Evolutionary conservation across 2,329 filamentous ascomycete species (phyloP).

Genomic region (Fusarium pilosicola): DNA sequence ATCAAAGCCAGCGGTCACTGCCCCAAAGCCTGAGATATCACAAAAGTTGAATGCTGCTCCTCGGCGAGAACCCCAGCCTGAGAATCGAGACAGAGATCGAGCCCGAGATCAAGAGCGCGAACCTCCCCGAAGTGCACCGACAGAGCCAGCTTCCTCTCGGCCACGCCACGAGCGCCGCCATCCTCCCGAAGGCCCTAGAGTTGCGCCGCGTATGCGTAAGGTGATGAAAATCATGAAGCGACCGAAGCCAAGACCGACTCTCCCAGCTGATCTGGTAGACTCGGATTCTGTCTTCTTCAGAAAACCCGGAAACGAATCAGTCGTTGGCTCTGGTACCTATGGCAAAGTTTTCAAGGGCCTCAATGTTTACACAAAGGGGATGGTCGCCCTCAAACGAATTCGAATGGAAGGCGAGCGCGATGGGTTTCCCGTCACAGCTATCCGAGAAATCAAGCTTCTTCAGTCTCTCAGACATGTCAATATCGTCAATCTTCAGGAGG

Average conservation of each 20-base stretch:
- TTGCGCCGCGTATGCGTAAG: conserved; percentile 65
- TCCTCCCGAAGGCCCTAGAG: conserved; percentile 50
- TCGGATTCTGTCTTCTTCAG: conserved; percentile 94
- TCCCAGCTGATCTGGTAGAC: conserved; percentile 76
- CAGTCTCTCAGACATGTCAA: conserved; percentile 86
- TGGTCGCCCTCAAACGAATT: conserved; percentile 89
- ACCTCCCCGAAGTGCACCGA: conserved; percentile 61
- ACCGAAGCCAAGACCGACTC: conserved; percentile 74
- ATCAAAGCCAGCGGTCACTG: conserved; percentile 65
- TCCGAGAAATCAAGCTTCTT: conserved; percentile 91
- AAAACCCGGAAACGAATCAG: conserved; percentile 97
- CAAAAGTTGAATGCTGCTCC: conserved; percentile 74
- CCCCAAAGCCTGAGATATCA: conserved; percentile 72
- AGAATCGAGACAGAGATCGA: conserved; percentile 53
- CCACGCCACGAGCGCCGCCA: conserved; percentile 49
- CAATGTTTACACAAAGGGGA: conserved; percentile 87
- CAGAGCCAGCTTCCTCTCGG: conserved; percentile 63
- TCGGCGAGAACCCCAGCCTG: conserved; percentile 51
- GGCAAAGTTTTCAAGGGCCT: conserved; percentile 95
- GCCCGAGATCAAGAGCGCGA: conserved; percentile 47
- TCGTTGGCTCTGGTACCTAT: conserved; percentile 94
- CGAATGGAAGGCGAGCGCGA: conserved; percentile 94
- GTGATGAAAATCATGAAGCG: conserved; percentile 76
- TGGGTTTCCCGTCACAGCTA: conserved; percentile 89
- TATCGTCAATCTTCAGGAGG: conserved; percentile 84